Base-by-base conservation (phyloP, 2,329 filamentous ascomycete genomes). In the Colletotrichum zoysiae region DNA sequence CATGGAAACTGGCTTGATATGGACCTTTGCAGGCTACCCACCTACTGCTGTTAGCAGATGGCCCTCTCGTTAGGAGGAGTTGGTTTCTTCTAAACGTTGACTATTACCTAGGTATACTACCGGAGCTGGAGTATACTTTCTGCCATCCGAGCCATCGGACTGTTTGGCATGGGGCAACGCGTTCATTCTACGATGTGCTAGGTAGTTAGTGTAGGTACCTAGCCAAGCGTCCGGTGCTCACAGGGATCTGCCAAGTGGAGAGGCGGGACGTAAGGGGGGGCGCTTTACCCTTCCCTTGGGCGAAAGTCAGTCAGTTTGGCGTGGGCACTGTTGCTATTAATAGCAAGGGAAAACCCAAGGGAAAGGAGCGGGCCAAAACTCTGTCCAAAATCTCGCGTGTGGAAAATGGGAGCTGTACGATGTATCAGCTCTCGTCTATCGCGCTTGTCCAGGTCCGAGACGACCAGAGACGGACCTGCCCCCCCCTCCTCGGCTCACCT, bases 291-390 rank as follows among this genome's bases (percentile, higher is more conserved):
- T 48, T 48, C 12, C 26, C 56, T 26, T 16, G n/a, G 33, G 18
- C 50, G 38, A 67, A 63, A 68, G n/a, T n/a, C n/a, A 68, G 42
- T 58, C 51, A 48, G 58, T 62, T 68, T 62, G 65, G 38, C 51
- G 46, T 61, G 65, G 53, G 3, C 38, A 33, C n/a, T 26, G 33
- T 35, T 51, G 38, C 64, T 71, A 71, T 50, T 67, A 62, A 71
- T 71, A 71, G 68, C 42, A 38, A 26, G 5, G 5, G 23, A 42
- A 30, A 18, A 7, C 5, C 42, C 26, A 59, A 14, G 33, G 30
- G 23, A 50, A 46, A 56, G 46, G 40, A 18, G 46, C 55, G 67
- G 40, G n/a, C 53, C 63, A 42, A 30, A 59, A 30, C 33, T 59
- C 46, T 23, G 33, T 18, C 40, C 40, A 50, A 67, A 61, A 56